A percentile compares a stretch with the other conserved stretches of the same genome.
These are phyloP conservation scores for Corniculantispora saksenae DNA, from an alignment of 2,329 filamentous ascomycete species.

Conservation along the genomic window DNA sequence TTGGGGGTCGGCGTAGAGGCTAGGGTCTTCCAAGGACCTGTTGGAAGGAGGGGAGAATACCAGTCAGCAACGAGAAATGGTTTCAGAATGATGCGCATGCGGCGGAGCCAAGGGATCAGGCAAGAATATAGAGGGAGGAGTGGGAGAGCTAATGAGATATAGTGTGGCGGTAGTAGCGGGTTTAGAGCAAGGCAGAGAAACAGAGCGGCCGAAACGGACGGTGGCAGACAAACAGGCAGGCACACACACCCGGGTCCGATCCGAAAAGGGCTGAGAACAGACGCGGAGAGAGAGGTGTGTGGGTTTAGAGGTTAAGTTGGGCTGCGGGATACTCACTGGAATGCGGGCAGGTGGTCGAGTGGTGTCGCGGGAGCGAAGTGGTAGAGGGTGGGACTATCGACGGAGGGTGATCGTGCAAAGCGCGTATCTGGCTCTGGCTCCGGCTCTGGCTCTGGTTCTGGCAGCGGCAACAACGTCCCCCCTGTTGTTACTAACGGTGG, in stretches of 20 bases:
- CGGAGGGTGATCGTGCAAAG: constrained; percentile 55
- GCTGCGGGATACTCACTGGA: constrained; percentile 16
- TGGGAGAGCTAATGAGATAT: not conserved
- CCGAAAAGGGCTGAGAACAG: not conserved
- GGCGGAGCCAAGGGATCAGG: not conserved
- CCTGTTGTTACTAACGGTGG: constrained; percentile 7
- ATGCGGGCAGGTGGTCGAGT: constrained; percentile 3
- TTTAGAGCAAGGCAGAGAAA: not conserved
- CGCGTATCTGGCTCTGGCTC: constrained; percentile 35
- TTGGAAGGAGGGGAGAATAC: constrained; percentile 27
- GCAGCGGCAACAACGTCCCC: not conserved
- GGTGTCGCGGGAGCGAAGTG: constrained; percentile 46
- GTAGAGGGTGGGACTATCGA: constrained; percentile 65
- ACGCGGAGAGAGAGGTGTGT: not conserved
- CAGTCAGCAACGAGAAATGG: constrained; percentile 29
- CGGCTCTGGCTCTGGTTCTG: not conserved
- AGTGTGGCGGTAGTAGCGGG: not conserved
- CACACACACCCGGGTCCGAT: not conserved
- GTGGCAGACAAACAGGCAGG: not conserved
- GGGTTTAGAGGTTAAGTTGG: not conserved
- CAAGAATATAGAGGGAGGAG: not conserved
- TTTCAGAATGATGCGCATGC: not conserved
- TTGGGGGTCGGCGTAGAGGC: constrained; percentile 20
- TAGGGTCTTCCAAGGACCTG: constrained; percentile 25
- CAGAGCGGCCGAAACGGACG: not conserved